Evolutionary conservation across 805 yeast genomes (phyloP).

Genomic region (Saturnispora sanitii): DNA sequence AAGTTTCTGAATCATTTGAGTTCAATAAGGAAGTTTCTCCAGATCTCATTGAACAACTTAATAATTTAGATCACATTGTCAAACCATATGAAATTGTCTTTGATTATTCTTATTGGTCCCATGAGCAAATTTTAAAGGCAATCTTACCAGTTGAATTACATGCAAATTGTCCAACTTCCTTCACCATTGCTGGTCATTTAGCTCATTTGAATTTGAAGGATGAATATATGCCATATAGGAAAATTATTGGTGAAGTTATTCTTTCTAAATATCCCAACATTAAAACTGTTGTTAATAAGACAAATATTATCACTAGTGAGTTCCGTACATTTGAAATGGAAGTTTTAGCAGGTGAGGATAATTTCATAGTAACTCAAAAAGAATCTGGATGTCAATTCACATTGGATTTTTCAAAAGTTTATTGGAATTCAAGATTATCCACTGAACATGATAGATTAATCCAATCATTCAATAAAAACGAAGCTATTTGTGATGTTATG

Average conservation of each 20-base stretch:
- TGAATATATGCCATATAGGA: conserved; percentile 74
- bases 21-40: conserved; percentile 6
- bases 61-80: conserved; percentile 37
- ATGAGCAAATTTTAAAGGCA: conserved; percentile 76
- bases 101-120: conserved; percentile 75
- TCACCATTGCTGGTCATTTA: conserved; percentile 87
- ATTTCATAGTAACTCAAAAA: conserved; percentile 71
- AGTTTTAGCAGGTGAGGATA: conserved; percentile 75
- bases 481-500: conserved; percentile 87
- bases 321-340: conserved; percentile 93
- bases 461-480: conserved; percentile 44
- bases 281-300: conserved; percentile 84
- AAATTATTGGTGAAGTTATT: conserved; percentile 79
- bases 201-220: conserved; percentile 85
- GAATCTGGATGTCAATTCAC: conserved; percentile 80
- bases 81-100: conserved; percentile 46
- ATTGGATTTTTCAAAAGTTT: conserved; percentile 88
- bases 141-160: conserved; percentile 62
- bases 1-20: conserved; percentile 23
- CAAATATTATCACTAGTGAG: conserved; percentile 75
- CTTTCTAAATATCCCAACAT: conserved; percentile 78
- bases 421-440: conserved; percentile 93
- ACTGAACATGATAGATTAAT: conserved; percentile 88
- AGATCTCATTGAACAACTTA: conserved; percentile 22
- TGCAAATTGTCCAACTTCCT: conserved; percentile 80